These are phyloP conservation scores for Sphagnum contortum DNA, from an alignment of 225 moss, liverwort and hornwort genomes.

Conservation along the genomic window DNA sequence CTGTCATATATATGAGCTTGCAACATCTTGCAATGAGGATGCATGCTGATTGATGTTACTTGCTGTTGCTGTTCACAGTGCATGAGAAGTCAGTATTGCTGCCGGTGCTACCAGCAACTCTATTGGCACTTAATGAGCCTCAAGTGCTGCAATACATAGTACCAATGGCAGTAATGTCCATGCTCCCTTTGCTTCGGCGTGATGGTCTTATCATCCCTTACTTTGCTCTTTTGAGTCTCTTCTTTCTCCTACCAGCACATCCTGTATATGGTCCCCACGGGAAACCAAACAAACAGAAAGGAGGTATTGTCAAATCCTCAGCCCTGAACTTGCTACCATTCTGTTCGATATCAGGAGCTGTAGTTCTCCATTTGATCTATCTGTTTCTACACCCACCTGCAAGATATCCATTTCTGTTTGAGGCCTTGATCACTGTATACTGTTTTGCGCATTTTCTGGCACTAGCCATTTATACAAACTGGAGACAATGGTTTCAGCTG, in stretches of 20 bases:
- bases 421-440: constrained; percentile 74
- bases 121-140: constrained; percentile 75
- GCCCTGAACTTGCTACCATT: constrained; percentile 12
- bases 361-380: constrained; percentile 52
- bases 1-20: not conserved
- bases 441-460: constrained; percentile 68
- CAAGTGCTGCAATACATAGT: constrained; percentile 50
- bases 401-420: constrained; percentile 78
- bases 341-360: constrained; percentile 44
- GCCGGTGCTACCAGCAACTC: constrained; percentile 76
- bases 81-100: constrained; percentile 94
- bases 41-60: not conserved
- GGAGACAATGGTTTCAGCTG: constrained; percentile 70
- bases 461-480: constrained; percentile 63
- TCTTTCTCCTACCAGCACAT: constrained; percentile 46
- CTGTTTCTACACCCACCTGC: constrained; percentile 50
- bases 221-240: constrained; percentile 49
- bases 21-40: not conserved
- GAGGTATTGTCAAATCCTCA: constrained; percentile 1
- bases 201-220: constrained; percentile 70
- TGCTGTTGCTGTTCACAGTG: constrained; percentile 43
- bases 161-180: constrained; percentile 77
- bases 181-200: constrained; percentile 86
- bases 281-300: constrained; percentile 5
- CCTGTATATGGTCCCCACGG: constrained; percentile 9